Conservation (phyloP, 495 filamentous ascomycete genomes). For the Pyrenopolyporus hunteri region DNA sequence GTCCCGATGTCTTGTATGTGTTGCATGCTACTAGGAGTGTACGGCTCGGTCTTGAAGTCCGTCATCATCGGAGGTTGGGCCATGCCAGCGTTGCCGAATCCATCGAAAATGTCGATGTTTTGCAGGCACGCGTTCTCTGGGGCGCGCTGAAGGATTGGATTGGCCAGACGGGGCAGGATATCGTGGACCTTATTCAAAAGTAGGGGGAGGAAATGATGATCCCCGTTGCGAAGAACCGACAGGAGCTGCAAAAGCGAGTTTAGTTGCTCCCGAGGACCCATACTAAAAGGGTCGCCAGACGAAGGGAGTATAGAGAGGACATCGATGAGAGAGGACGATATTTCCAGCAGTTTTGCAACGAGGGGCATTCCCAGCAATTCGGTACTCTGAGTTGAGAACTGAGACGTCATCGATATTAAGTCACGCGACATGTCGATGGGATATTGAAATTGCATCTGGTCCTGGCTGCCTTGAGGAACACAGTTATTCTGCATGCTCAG, state of each 20-base stretch:
- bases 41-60: slow-evolving; percentile 43
- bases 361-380: slow-evolving; percentile 42
- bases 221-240: slow-evolving; percentile 70
- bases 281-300: slow-evolving; percentile 62
- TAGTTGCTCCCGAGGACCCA: slow-evolving; percentile 76
- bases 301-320: slow-evolving; percentile 70
- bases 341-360: slow-evolving; percentile 79
- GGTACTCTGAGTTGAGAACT: slow-evolving; percentile 54
- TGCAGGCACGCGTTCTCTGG: slow-evolving; percentile 53
- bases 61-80: slow-evolving; percentile 47
- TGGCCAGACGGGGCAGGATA: slow-evolving; percentile 64
- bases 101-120: slow-evolving; percentile 64
- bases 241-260: slow-evolving; percentile 70
- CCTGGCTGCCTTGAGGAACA: slow-evolving; percentile 50
- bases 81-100: slow-evolving; percentile 60
- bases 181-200: slow-evolving; percentile 73
- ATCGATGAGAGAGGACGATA: slow-evolving; percentile 75
- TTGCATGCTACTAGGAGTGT: slow-evolving; percentile 41
- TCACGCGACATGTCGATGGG: slow-evolving; percentile 75
- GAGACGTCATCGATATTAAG: slow-evolving; percentile 67
- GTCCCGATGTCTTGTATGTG: slow-evolving; percentile 51
- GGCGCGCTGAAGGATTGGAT: slow-evolving; percentile 60
- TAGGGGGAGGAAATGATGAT: slow-evolving; percentile 72
- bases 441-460: slow-evolving; percentile 72
- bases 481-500: slow-evolving; percentile 58